phyloP scores from a whole-genome alignment of 805 yeast species.

The Saccharomycopsis lassenensis region DNA sequence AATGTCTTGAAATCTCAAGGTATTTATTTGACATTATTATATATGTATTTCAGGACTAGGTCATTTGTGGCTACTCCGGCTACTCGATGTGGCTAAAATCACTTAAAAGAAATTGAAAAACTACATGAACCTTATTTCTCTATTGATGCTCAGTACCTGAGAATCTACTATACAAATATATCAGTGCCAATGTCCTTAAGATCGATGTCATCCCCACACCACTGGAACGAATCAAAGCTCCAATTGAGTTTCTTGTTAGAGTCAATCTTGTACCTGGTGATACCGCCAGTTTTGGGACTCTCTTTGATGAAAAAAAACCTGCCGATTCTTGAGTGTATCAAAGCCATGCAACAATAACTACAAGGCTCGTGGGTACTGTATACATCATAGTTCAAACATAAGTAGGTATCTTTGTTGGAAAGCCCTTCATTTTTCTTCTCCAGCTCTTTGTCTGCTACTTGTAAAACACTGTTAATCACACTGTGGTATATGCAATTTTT shows the following conservation, averaged over 20 bases:
- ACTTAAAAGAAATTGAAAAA: no score
- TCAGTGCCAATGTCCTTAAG: neutral
- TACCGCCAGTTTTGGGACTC: constrained; percentile 41
- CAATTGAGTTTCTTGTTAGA: constrained; percentile 70
- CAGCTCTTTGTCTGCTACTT: constrained; percentile 48
- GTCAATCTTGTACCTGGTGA: constrained; percentile 64
- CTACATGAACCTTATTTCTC: no score
- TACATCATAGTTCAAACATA: constrained; percentile 68
- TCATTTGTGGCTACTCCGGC: no score
- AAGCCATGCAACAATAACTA: constrained; percentile 93
- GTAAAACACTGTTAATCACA: constrained; percentile 57
- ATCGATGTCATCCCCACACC: constrained; percentile 27
- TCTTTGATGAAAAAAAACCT: constrained; percentile 51
- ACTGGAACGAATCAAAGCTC: constrained; percentile 74
- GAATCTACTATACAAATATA: neutral
- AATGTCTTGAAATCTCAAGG: no score
- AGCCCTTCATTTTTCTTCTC: constrained; percentile 10
- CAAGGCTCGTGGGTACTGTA: constrained; percentile 95
- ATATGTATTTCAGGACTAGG: no score
- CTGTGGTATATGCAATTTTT: constrained; percentile 59
- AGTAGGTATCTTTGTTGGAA: constrained; percentile 29
- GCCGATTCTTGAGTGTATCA: constrained; percentile 78
- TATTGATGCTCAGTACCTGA: no score
- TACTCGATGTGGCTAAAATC: no score
- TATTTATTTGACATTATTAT: no score